Conservation (phyloP, 2,329 filamentous ascomycete genomes). For the Dichotomopilus funicola region DNA sequence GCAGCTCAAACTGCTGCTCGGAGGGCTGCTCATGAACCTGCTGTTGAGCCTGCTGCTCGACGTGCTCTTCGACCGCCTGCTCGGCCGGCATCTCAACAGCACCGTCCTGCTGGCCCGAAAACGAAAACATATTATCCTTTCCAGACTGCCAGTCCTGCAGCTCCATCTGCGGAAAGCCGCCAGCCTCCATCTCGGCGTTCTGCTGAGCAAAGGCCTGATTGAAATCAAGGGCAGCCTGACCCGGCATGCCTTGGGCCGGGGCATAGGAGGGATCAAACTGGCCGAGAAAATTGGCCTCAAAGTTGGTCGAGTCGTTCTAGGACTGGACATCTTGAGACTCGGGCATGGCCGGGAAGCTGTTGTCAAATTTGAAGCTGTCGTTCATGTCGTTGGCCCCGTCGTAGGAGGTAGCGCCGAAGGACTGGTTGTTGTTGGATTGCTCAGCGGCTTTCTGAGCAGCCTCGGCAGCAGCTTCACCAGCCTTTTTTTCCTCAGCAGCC, state of each 20-base stretch:
- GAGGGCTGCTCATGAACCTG: too few relatives aligned
- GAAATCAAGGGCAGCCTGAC: conserved; percentile 2
- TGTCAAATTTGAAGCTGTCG: neutral
- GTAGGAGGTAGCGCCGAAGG: too few relatives aligned
- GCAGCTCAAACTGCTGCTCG: too few relatives aligned
- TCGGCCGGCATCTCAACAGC: neutral
- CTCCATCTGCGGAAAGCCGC: neutral
- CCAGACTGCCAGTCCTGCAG: too few relatives aligned
- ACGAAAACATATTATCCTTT: too few relatives aligned
- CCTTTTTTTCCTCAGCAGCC: neutral
- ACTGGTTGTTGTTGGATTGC: too few relatives aligned
- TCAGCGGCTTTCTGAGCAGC: too few relatives aligned
- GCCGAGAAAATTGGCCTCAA: conserved; percentile 3
- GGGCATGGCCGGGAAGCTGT: neutral
- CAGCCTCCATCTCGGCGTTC: neutral
- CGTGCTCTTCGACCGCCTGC: neutral
- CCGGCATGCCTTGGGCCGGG: neutral
- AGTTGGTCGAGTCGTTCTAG: conserved; percentile 10
- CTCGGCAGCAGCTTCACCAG: too few relatives aligned
- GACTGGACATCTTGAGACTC: conserved; percentile 11
- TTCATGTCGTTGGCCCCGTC: too few relatives aligned
- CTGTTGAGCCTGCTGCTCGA: too few relatives aligned
- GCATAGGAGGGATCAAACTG: neutral
- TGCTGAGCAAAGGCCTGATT: conserved; percentile 1
- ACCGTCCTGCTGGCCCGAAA: too few relatives aligned